Conservation (phyloP, 2,329 filamentous ascomycete species). For the Aspergillus piperis region DNA sequence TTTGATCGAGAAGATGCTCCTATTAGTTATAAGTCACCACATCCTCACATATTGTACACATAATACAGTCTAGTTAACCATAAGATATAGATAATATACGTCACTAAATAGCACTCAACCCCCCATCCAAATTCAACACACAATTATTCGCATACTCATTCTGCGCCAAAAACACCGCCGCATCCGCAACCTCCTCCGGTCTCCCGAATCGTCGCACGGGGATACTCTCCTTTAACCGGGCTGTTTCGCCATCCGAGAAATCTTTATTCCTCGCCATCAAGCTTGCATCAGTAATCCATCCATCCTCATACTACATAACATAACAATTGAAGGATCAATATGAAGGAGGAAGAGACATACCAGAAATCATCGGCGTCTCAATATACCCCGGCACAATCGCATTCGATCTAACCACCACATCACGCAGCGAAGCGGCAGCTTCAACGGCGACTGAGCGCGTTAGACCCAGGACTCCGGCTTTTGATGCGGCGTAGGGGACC, state of each 20-base stretch:
- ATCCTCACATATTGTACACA: neutral
- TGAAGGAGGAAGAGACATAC: conserved; percentile 48
- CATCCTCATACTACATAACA: no score
- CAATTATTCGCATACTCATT: conserved; percentile 88
- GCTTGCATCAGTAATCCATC: no score
- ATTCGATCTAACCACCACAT: conserved; percentile 70
- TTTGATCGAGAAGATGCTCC: no score
- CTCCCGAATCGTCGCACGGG: conserved; percentile 68
- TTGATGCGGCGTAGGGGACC: conserved; percentile 74
- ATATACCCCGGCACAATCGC: conserved; percentile 82
- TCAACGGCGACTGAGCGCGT: conserved; percentile 40
- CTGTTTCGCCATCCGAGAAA: conserved; percentile 40
- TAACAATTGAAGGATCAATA: no score
- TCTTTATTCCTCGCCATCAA: conserved; percentile 10
- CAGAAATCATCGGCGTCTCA: conserved; percentile 73
- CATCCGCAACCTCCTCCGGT: conserved; percentile 75
- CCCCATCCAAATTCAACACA: conserved; percentile 81
- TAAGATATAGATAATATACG: neutral
- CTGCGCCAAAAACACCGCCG: conserved; percentile 72
- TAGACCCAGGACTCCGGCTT: conserved; percentile 73
- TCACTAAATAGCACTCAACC: conserved; percentile 66
- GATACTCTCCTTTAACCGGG: conserved; percentile 51
- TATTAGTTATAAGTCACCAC: neutral
- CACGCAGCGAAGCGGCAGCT: conserved; percentile 56
- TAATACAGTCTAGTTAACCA: neutral